Conservation (phyloP, 1,139 yeast species). For the Lodderomyces pseudojiufengensis region DNA sequence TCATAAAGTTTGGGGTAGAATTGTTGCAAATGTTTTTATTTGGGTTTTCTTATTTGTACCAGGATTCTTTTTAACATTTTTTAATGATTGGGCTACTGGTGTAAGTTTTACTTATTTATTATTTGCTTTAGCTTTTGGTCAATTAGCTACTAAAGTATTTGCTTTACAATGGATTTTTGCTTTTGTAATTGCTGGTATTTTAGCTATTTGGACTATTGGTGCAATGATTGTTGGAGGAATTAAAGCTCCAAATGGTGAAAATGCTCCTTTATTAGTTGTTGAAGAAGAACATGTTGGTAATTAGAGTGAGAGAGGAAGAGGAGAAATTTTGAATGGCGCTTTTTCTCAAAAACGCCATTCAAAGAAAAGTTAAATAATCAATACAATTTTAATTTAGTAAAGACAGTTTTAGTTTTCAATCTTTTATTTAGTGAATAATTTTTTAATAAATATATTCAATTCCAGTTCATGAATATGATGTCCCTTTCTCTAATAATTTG, state of each 20-base stretch:
- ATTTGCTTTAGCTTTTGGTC: conserved; percentile 68
- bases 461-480: too few species aligned
- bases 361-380: background rate
- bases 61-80: conserved; percentile 49
- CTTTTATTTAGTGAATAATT: too few species aligned
- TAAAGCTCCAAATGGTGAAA: conserved; percentile 14
- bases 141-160: conserved; percentile 60
- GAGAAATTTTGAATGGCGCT: background rate
- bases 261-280: conserved; percentile 26
- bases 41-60: conserved; percentile 79
- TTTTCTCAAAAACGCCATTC: background rate
- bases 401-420: too few species aligned
- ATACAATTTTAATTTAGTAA: background rate
- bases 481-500: too few species aligned
- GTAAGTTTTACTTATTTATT: conserved; percentile 53
- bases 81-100: conserved; percentile 72
- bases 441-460: too few species aligned
- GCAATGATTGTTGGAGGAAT: conserved; percentile 32
- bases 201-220: conserved; percentile 46
- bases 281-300: conserved; percentile 9
- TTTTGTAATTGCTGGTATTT: conserved; percentile 54
- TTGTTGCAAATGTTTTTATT: conserved; percentile 66
- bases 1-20: conserved; percentile 58
- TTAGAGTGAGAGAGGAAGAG: background rate
- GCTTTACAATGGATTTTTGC: conserved; percentile 88